Base-by-base conservation (phyloP, 345 rosid species). In the Gossypium bickii region DNA sequence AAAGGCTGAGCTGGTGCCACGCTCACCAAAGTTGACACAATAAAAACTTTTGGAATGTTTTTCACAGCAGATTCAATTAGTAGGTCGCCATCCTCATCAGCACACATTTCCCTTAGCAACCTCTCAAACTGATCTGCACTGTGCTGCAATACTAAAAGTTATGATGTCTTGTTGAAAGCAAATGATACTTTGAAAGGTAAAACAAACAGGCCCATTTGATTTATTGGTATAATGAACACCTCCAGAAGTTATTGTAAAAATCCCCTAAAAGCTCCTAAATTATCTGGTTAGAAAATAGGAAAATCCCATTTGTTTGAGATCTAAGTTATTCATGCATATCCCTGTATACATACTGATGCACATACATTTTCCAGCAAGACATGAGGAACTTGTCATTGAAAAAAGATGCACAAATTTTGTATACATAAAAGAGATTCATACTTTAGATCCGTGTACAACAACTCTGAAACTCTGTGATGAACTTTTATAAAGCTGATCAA, bases 361-460 rank as follows among this genome's bases (percentile, higher is more conserved):
- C 70, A 20, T 12, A 22, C 18, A 45, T 45, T 53, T 61, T 74
- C 68, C 63, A 51, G 65, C 65, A 55, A 64, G 67, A 59, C 58
- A 52, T 20, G 57, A 78, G 77, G 64, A 47, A 16, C 22, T n/a
- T 25, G 17, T 15, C 15, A 64, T 9, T 12, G 5, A 20, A 53
- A 41, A 69, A 63, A 64, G 34, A 57, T 27, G 45, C 48, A 74
- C 51, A 66, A 55, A 69, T 56, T 29, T 20, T n/a, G 68, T 56
- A 69, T 57, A 27, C 60, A 77, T 56, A 20, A 20, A 56, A 68
- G 29, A 71, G 67, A 65, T 57, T 59, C 59, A 79, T 91, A 93
- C 99, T 89, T 95, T 96, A 73, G 98, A 93, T 81, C 99, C 99
- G 82, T 93, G 97, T 45, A 96, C 94, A 57, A 92, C 99, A 83